phyloP scores from a whole-genome alignment of 2,329 filamentous ascomycete species.

The Penicillium sp. region DNA sequence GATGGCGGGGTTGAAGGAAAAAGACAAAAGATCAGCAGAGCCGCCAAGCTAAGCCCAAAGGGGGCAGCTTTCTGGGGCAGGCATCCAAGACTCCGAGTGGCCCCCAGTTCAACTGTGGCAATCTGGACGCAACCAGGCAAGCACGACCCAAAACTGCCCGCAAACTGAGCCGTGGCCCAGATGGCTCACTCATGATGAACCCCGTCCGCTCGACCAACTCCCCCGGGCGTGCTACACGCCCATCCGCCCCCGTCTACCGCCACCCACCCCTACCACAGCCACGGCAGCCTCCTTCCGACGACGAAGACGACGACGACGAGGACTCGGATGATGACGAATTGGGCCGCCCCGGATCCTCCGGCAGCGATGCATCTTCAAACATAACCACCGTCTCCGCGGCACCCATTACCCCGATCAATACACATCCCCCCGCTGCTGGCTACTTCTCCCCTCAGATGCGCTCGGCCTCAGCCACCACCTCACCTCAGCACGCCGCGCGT shows the following conservation, averaged over 20 bases:
- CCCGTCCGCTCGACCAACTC: slow-evolving; percentile 17
- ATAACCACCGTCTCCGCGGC: slow-evolving; percentile 46
- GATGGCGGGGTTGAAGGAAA: slow-evolving; percentile 1
- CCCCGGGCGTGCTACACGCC: slow-evolving; percentile 20
- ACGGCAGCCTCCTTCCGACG: slow-evolving; percentile 22
- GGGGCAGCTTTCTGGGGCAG: slow-evolving; percentile 8
- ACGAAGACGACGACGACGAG: slow-evolving; percentile 25
- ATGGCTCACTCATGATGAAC: slow-evolving; percentile 25
- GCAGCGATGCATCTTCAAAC: slow-evolving; percentile 51
- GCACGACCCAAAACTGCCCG: not conserved
- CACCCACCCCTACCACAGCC: slow-evolving; percentile 17
- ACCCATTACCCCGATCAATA: slow-evolving; percentile 40
- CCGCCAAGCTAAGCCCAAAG: slow-evolving; percentile 18
- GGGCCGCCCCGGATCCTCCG: slow-evolving; percentile 45
- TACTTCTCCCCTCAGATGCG: slow-evolving; percentile 29
- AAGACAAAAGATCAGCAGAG: slow-evolving; percentile 9
- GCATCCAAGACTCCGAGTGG: slow-evolving; percentile 4
- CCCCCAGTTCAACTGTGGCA: not conserved
- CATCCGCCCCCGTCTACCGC: slow-evolving; percentile 20
- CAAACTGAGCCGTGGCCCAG: too few relatives aligned
- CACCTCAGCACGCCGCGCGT: slow-evolving; percentile 31
- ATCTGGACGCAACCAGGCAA: not conserved
- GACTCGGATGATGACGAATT: slow-evolving; percentile 36
- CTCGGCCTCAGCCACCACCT: slow-evolving; percentile 35
- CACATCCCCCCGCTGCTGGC: slow-evolving; percentile 22